Evolutionary conservation across 306 rosid genomes (phyloP).

Genomic region (Vigna trinervia): DNA sequence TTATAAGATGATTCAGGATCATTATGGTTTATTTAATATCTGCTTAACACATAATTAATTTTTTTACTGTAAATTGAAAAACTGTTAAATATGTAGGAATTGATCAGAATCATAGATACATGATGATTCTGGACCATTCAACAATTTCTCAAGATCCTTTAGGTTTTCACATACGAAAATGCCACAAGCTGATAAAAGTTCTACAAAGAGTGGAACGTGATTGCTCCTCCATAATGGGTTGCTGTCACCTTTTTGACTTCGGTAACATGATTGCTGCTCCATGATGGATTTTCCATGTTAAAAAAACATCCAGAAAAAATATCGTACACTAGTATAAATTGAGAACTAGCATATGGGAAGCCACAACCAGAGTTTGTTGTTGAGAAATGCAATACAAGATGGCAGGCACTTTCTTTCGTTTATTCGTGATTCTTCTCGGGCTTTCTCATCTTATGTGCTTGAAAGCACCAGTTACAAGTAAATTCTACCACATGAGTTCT

Average conservation of each 20-base stretch:
- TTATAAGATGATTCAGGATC: background rate
- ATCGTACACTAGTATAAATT: conserved; percentile 58
- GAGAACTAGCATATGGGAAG: conserved; percentile 41
- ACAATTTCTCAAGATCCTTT: background rate
- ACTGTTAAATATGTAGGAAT: background rate
- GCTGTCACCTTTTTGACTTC: conserved; percentile 63
- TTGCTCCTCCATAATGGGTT: conserved; percentile 23
- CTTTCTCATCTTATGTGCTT: conserved; percentile 61
- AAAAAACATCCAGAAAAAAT: conserved; percentile 35
- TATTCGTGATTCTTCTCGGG: conserved; percentile 63
- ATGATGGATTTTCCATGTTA: conserved; percentile 28
- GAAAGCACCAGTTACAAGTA: conserved; percentile 83
- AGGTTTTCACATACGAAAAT: conserved; percentile 39
- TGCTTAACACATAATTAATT: background rate
- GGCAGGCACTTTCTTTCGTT: conserved; percentile 56
- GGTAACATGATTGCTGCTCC: conserved; percentile 34
- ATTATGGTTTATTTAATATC: background rate
- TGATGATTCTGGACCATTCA: background rate
- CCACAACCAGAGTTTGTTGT: conserved; percentile 40
- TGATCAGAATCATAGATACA: background rate
- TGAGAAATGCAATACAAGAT: conserved; percentile 43
- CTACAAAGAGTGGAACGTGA: conserved; percentile 37
- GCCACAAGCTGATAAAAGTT: conserved; percentile 30
- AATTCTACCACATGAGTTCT: conserved; percentile 9
- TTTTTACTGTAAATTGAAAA: background rate